Base-by-base conservation (phyloP, 129 eudicot genomes). In the Scalesia atractyloides region DNA sequence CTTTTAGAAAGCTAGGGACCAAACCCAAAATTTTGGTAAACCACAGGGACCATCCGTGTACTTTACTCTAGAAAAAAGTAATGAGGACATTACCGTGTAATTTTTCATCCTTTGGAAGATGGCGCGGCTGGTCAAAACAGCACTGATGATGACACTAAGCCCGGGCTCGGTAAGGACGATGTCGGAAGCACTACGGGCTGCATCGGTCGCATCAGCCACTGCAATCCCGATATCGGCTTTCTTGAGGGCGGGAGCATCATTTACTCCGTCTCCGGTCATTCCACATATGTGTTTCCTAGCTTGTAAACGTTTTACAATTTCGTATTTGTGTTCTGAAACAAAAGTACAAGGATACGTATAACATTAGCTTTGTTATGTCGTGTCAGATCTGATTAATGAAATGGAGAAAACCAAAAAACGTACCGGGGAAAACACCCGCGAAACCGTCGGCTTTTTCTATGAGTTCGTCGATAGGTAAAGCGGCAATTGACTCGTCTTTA, bases 351-450 rank as follows among this genome's bases (percentile, higher is more conserved):
- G 7, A 20, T 12, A 24, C 4, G 4, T 51, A 73, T 36, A 20
- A 22, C 34, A 70, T 69, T 8, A 33, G 49, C 65, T 14, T 41
- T 61, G 17, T 17, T 52, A 47, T 33, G 51, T 12, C 8, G 13
- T 13, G 18, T 58, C 34, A 30, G 34, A 30, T 30, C 34, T n/a
- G 30, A 14, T 76, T 30, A 30, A 30, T 30, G 34, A 30, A 30
- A 30, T 30, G 34, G 34, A 4, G 34, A 30, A 30, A 30, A 30
- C 34, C 34, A 3, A 30, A 30, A 65, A 11, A 47, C 65, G 37
- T 82, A 95, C 99, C 99, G 12, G 99, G 99, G 71, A 95, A 95
- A 66, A 95, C 99, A 44, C 99, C 97, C 62, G 99, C 99, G 76
- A 95, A 95, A 36, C 99, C 99, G 82, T 95, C 99, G 18, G 99